These are phyloP conservation scores for Mucor lusitanicus DNA, from an alignment of 371 early-diverging fungal genomes.

Conservation along the genomic window DNA sequence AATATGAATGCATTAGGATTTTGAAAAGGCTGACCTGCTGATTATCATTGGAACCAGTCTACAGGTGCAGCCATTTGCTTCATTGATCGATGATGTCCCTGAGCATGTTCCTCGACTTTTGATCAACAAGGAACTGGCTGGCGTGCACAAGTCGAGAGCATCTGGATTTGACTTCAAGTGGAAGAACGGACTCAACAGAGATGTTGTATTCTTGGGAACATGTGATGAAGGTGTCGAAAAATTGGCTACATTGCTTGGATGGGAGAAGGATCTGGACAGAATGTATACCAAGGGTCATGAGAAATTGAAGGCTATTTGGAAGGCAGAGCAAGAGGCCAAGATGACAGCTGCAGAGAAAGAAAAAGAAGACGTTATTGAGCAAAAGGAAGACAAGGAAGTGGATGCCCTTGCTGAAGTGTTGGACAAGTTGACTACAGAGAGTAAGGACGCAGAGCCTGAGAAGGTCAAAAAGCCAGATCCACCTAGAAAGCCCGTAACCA, in stretches of 20 bases:
- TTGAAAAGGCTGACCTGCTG: constrained; percentile 76
- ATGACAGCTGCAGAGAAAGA: constrained; percentile 34
- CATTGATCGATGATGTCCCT: constrained; percentile 68
- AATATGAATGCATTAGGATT: constrained; percentile 49
- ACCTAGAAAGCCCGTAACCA: background rate
- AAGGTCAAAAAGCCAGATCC: constrained; percentile 17
- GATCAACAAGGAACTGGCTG: constrained; percentile 85
- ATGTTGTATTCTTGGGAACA: constrained; percentile 73
- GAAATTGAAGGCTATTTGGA: constrained; percentile 51
- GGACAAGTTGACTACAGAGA: constrained; percentile 30
- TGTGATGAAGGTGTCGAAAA: constrained; percentile 81
- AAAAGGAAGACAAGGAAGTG: constrained; percentile 36
- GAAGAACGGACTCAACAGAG: constrained; percentile 64
- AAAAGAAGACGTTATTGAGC: constrained; percentile 24
- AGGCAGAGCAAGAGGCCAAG: constrained; percentile 33
- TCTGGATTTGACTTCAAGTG: constrained; percentile 88
- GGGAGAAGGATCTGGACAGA: constrained; percentile 48
- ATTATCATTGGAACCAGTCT: constrained; percentile 92
- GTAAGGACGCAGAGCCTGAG: background rate
- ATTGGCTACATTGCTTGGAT: constrained; percentile 47
- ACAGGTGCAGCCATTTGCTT: constrained; percentile 89
- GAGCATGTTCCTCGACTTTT: constrained; percentile 77
- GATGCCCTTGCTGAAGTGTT: constrained; percentile 36
- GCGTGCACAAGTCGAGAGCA: constrained; percentile 43
- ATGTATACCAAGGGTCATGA: constrained; percentile 35